phyloP scores from a whole-genome alignment of 345 rosid species.

The Lepidium aucheri region DNA sequence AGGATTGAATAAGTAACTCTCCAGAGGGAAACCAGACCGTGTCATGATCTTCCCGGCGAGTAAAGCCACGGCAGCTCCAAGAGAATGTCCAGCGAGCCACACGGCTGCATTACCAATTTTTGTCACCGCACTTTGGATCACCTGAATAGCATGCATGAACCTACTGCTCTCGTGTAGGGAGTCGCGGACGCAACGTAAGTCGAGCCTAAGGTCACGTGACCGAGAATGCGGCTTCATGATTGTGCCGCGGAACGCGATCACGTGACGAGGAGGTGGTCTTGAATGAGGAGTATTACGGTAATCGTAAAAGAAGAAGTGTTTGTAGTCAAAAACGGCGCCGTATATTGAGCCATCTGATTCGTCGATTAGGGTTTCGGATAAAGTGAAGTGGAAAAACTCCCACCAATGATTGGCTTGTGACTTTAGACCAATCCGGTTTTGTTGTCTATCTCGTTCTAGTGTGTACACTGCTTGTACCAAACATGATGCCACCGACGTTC shows the following conservation, averaged over 20 bases:
- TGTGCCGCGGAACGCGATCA: slow-evolving; percentile 70
- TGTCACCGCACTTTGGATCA: slow-evolving; percentile 22
- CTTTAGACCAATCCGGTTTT: slow-evolving; percentile 33
- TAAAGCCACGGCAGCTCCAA: slow-evolving; percentile 53
- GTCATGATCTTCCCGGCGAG: slow-evolving; percentile 45
- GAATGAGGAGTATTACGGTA: slow-evolving; percentile 3
- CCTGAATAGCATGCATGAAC: slow-evolving; percentile 45
- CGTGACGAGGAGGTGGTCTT: slow-evolving; percentile 37
- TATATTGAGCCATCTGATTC: slow-evolving; percentile 51
- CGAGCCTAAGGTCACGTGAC: slow-evolving; percentile 45
- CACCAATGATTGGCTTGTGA: slow-evolving; percentile 57
- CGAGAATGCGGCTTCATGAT: slow-evolving; percentile 36
- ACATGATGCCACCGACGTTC: slow-evolving; percentile 49
- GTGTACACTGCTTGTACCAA: slow-evolving; percentile 51
- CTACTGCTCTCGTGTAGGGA: slow-evolving; percentile 47
- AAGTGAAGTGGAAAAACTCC: slow-evolving; percentile 50
- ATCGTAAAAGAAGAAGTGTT: slow-evolving; percentile 3
- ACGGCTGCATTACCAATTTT: slow-evolving; percentile 13
- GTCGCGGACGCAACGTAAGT: slow-evolving; percentile 35
- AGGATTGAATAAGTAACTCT: slow-evolving; percentile 50
- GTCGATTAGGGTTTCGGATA: slow-evolving; percentile 40
- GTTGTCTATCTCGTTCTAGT: slow-evolving; percentile 45
- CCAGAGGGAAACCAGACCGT: slow-evolving; percentile 19
- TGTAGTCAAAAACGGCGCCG: slow-evolving; percentile 51
- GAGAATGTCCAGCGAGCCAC: slow-evolving; percentile 63